These are phyloP conservation scores for Darksidea phi DNA, from an alignment of 495 filamentous ascomycete genomes.

Conservation along the genomic window DNA sequence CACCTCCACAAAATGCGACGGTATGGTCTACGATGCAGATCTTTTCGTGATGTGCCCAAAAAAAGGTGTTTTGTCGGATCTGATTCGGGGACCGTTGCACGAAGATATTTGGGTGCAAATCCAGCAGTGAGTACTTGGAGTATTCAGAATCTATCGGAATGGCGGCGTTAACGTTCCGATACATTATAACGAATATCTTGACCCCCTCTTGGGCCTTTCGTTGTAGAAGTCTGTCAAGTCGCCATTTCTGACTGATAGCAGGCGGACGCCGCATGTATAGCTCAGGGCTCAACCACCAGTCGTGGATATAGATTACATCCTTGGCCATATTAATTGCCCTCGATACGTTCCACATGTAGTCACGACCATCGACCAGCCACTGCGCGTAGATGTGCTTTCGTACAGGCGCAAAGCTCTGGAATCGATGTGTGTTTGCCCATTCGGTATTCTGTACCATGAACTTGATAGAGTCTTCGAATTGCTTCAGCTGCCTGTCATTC, in stretches of 20 bases:
- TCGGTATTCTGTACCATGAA: constrained; percentile 77
- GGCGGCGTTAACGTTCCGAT: constrained; percentile 95
- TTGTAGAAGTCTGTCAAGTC: constrained; percentile 90
- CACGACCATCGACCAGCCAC: constrained; percentile 94
- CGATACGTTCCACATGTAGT: constrained; percentile 99
- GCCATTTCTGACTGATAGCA: constrained; percentile 98
- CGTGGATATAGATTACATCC: constrained; percentile 98
- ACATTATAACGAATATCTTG: constrained; percentile 97
- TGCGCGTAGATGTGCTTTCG: constrained; percentile 84
- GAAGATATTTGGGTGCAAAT: constrained; percentile 93
- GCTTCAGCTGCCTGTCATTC: constrained; percentile 81
- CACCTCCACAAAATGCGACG: constrained; percentile 91
- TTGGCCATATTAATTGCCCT: constrained; percentile 96
- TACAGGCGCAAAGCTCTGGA: constrained; percentile 91
- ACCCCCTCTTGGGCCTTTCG: constrained; percentile 92
- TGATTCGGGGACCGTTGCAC: constrained; percentile 96
- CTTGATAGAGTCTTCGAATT: constrained; percentile 89
- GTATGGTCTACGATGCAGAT: constrained; percentile 94
- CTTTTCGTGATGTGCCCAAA: constrained; percentile 99
- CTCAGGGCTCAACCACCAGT: constrained; percentile 98
- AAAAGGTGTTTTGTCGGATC: constrained; percentile 98
- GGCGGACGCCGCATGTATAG: constrained; percentile 93
- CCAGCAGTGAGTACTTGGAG: constrained; percentile 94
- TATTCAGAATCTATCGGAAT: constrained; percentile 99
- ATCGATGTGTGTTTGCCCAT: constrained; percentile 82